These are phyloP conservation scores for Acacia crassicarpa DNA, from an alignment of 306 rosid species.

Conservation along the genomic window DNA sequence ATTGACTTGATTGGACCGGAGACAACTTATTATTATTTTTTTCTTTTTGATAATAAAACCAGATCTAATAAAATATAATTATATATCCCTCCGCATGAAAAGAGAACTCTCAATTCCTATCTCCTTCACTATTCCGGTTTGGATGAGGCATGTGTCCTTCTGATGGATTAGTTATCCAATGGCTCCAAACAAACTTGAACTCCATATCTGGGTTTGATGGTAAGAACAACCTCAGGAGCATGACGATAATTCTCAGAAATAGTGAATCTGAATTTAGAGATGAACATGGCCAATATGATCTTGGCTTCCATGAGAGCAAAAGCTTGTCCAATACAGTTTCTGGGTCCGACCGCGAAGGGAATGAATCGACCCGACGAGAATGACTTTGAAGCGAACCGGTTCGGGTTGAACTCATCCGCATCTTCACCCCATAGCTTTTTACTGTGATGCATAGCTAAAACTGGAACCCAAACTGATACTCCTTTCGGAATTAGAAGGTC, in stretches of 20 bases:
- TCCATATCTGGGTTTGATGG: constrained; percentile 89
- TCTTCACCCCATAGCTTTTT: constrained; percentile 90
- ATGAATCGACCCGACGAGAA: constrained; percentile 70
- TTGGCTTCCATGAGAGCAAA: constrained; percentile 97
- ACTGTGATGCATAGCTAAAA: constrained; percentile 92
- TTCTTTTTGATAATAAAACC: background rate
- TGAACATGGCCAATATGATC: constrained; percentile 79
- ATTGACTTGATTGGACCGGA: background rate
- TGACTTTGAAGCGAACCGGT: constrained; percentile 75
- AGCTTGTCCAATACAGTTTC: constrained; percentile 87
- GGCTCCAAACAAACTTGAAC: constrained; percentile 88
- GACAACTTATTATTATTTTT: background rate
- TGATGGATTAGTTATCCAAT: constrained; percentile 24
- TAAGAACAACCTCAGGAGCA: constrained; percentile 87
- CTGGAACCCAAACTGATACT: constrained; percentile 92
- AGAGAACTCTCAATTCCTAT: background rate
- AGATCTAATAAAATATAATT: background rate
- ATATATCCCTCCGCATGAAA: background rate
- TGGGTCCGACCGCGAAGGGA: constrained; percentile 86
- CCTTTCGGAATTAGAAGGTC: constrained; percentile 90
- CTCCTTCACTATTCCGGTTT: background rate
- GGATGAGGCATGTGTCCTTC: background rate
- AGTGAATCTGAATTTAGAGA: constrained; percentile 69
- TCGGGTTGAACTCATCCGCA: constrained; percentile 88
- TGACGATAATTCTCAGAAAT: constrained; percentile 73